Evolutionary conservation across 371 early-diverging fungal species (phyloP).

Genomic region (Chytridium lagenaria): DNA sequence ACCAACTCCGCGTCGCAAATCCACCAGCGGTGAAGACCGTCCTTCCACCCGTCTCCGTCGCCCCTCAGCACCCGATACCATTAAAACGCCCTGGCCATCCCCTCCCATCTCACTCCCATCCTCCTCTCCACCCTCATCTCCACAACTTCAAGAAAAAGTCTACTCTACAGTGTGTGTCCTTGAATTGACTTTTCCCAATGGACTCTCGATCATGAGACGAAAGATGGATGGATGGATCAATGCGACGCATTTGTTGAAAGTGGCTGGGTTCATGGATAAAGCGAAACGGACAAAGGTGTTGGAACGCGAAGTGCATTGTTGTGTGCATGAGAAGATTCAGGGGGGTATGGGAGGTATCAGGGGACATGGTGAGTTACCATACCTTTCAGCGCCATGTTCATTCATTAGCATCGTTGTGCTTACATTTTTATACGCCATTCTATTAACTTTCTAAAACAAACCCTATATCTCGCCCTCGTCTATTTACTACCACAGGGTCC

Average conservation of each 20-base stretch:
- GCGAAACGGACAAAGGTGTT: conserved; percentile 77
- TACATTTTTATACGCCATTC: no score
- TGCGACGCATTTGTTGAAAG: conserved; percentile 91
- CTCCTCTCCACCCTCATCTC: neutral
- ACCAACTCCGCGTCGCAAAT: neutral
- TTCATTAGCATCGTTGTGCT: no score
- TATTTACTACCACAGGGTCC: no score
- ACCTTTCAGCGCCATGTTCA: no score
- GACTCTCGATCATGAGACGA: conserved; percentile 74
- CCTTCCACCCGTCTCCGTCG: neutral
- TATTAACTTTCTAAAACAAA: no score
- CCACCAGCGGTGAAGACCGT: neutral
- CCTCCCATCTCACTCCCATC: neutral
- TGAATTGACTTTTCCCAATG: conserved; percentile 70
- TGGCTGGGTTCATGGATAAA: conserved; percentile 48
- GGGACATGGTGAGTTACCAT: conserved; percentile 69
- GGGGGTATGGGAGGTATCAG: conserved; percentile 94
- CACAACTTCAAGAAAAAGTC: neutral
- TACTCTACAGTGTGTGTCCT: conserved; percentile 90
- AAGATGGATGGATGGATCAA: conserved; percentile 78
- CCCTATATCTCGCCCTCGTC: no score
- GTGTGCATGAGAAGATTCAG: conserved; percentile 85
- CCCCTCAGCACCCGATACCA: neutral
- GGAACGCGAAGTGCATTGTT: conserved; percentile 70
- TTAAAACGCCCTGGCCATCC: neutral